Evolutionary conservation across 1,284 basidiomycete species (phyloP).

Genomic region (Serendipita sp.): DNA sequence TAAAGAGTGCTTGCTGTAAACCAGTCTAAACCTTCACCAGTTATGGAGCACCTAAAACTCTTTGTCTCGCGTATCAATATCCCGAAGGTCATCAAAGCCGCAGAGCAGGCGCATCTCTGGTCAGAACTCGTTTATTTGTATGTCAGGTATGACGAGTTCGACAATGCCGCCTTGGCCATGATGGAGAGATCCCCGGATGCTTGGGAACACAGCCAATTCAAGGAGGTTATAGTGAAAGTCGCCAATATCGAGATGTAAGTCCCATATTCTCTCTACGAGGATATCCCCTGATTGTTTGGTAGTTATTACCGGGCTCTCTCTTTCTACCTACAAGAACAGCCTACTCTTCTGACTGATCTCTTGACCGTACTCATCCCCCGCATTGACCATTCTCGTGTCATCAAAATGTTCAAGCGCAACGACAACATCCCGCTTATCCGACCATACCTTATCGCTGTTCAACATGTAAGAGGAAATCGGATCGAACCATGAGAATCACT

Average conservation of each 20-base stretch:
- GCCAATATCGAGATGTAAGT: conserved; percentile 94
- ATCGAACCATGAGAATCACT: conserved; percentile 1
- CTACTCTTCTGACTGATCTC: conserved; percentile 84
- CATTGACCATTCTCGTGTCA: conserved; percentile 88
- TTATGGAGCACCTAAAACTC: conserved; percentile 98
- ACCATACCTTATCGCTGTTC: conserved; percentile 91
- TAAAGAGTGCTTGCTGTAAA: conserved; percentile 11
- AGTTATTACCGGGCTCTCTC: conserved; percentile 81
- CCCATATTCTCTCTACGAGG: neutral
- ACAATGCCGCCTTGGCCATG: conserved; percentile 94
- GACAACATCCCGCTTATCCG: conserved; percentile 93
- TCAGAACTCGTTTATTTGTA: conserved; percentile 97
- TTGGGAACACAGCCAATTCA: conserved; percentile 99
- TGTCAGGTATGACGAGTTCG: conserved; percentile 94
- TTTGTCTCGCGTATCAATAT: conserved; percentile 98
- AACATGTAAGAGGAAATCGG: conserved; percentile 48
- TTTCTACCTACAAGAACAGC: conserved; percentile 89
- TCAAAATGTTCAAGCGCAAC: conserved; percentile 79
- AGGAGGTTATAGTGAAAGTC: conserved; percentile 86
- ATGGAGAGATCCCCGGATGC: conserved; percentile 94
- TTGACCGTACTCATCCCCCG: conserved; percentile 84
- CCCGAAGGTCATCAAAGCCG: conserved; percentile 84
- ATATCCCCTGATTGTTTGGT: conserved; percentile 10
- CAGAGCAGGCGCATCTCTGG: conserved; percentile 96
- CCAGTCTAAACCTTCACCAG: conserved; percentile 24